phyloP scores from a whole-genome alignment of 2,329 filamentous ascomycete genomes.

The Ceratocystis eucalypticola region DNA sequence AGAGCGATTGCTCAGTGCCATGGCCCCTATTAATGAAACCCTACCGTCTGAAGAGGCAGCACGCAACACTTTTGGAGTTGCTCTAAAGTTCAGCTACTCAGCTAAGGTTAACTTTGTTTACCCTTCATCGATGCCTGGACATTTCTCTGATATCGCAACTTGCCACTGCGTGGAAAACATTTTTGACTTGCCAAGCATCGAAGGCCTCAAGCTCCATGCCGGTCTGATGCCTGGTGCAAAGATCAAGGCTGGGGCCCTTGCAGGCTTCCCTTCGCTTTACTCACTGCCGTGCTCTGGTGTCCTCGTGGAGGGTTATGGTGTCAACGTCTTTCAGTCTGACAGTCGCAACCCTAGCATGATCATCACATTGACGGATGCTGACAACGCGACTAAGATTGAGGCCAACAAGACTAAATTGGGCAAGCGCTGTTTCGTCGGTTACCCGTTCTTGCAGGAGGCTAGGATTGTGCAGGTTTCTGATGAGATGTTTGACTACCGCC shows the following conservation, averaged over 20 bases:
- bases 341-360: conserved; percentile 96
- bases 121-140: conserved; percentile 71
- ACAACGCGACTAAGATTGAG: conserved; percentile 54
- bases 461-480: conserved; percentile 82
- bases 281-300: conserved; percentile 71
- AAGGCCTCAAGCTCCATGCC: conserved; percentile 72
- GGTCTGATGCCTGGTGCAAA: conserved; percentile 76
- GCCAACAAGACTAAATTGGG: conserved; percentile 68
- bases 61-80: conserved; percentile 82
- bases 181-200: conserved; percentile 84
- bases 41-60: conserved; percentile 66
- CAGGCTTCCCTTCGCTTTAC: conserved; percentile 83
- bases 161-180: conserved; percentile 94
- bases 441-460: conserved; percentile 89
- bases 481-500: conserved; percentile 77
- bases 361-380: conserved; percentile 65
- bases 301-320: conserved; percentile 59
- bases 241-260: conserved; percentile 67
- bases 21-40: conserved; percentile 68
- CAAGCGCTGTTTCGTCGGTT: conserved; percentile 77
- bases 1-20: conserved; percentile 66
- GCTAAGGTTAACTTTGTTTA: conserved; percentile 67
- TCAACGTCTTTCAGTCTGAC: conserved; percentile 90
- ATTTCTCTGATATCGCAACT: conserved; percentile 76
- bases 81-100: conserved; percentile 83